A percentile compares a stretch with the other conserved stretches of the same genome.
Evolutionary conservation across 2,329 filamentous ascomycete genomes (phyloP).

Genomic region (Metarhizium brunneum): DNA sequence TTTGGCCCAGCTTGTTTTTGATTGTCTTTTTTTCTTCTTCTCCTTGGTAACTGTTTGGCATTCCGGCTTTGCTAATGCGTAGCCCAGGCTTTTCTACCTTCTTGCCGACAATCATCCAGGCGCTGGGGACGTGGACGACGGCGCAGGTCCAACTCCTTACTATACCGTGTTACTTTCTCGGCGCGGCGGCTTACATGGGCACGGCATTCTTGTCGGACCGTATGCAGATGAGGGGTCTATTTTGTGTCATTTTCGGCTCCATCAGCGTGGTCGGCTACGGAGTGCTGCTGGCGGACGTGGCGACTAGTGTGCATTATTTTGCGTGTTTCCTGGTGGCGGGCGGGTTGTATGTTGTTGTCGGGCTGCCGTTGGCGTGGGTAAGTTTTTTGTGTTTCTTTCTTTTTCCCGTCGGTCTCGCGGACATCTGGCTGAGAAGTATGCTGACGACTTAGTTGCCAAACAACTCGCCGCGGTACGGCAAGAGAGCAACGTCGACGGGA

Average conservation of each 20-base stretch:
- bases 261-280: slow-evolving; percentile 61
- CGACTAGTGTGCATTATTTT: slow-evolving; percentile 60
- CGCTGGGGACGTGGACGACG: slow-evolving; percentile 52
- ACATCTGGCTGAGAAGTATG: not conserved
- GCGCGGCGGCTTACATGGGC: slow-evolving; percentile 58
- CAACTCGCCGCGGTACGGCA: slow-evolving; percentile 67
- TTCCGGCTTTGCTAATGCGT: slow-evolving; percentile 1
- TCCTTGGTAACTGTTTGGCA: not conserved
- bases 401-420: too few species aligned
- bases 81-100: slow-evolving; percentile 61
- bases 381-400: slow-evolving; percentile 9
- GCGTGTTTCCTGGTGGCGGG: slow-evolving; percentile 67
- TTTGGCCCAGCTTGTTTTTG: too few species aligned
- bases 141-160: slow-evolving; percentile 67
- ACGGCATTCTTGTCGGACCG: slow-evolving; percentile 60
- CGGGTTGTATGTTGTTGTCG: slow-evolving; percentile 56
- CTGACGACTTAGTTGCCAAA: slow-evolving; percentile 36
- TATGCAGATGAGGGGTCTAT: slow-evolving; percentile 55
- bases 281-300: slow-evolving; percentile 51
- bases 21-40: not conserved
- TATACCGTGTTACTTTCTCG: slow-evolving; percentile 68
- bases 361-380: slow-evolving; percentile 46
- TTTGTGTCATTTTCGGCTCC: slow-evolving; percentile 50
- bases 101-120: slow-evolving; percentile 67
- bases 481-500: slow-evolving; percentile 62